Evolutionary conservation across 2,329 filamentous ascomycete species (phyloP), one percentile per base, ranked within the genome.

Genomic region (Zopfia rhizophila): DNA sequence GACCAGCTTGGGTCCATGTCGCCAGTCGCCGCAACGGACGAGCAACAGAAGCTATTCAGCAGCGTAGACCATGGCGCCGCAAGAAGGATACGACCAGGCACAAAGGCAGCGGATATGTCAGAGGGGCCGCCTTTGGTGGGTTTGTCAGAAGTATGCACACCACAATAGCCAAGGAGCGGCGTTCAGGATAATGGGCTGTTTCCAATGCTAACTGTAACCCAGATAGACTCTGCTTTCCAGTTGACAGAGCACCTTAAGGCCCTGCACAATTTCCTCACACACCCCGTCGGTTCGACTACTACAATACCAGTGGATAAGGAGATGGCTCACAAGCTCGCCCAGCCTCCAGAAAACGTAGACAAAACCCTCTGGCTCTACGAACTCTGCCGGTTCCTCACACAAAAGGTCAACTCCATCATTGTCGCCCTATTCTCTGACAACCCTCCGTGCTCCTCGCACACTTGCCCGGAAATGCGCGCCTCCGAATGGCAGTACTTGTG

Each of bases 401-500:
- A 93, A 57, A 92, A 97, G 74, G 93, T 91, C 70, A 99, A 99
- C 76, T 86, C 87, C 53, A 83, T 99, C 44, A 90, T 97, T 57
- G 86, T 96, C 48, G 91, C 90, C 54, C 93, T 99, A 65, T 91
- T 99, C 62, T 90, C 91, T 68, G 94, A 97, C 73, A 82, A 81
- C 30, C 93, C 93, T 5, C 88, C 93, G 3, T 99, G 94, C 76
- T 96, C 91, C 48, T 84, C 89, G 11, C 80, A 82, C 54, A 97
- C 94, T 1, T 99, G 94, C 66, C 91, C 92, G 22, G 94, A 99
- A 75, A 99, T 99, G 94, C 91, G 94, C 66, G 94, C 94, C 2
- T 94, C 90, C 21, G 93, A 99, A 77, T 99, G 94, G 94, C 94
- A 99, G 75, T 99, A 97, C 66, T 84, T 99, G 35, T 99, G 94